Evolutionary conservation across 2,329 filamentous ascomycete genomes (phyloP).

Genomic region (Fusarium neocosmosporiellum): DNA sequence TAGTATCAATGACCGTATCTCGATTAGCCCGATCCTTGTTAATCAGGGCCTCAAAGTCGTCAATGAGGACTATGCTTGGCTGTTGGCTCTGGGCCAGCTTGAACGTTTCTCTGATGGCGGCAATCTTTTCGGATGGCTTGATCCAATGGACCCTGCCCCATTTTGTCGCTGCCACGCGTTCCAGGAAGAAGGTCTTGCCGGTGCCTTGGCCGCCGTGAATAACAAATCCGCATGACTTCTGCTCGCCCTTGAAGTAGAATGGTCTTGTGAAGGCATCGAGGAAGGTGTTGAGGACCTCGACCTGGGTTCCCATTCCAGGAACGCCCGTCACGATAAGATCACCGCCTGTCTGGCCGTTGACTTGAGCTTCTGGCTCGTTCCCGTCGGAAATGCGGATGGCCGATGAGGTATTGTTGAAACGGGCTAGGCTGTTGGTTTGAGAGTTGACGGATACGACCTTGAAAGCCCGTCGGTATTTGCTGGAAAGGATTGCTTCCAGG

Average conservation of each 20-base stretch:
- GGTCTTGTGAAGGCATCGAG: slow-evolving; percentile 65
- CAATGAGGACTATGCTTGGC: slow-evolving; percentile 83
- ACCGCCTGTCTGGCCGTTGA: slow-evolving; percentile 36
- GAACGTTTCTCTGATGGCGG: slow-evolving; percentile 75
- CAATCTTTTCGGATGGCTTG: slow-evolving; percentile 64
- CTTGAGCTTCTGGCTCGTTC: slow-evolving; percentile 29
- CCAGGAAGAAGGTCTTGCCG: slow-evolving; percentile 82
- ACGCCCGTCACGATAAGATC: slow-evolving; percentile 65
- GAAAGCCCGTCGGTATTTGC: slow-evolving; percentile 58
- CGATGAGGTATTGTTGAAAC: slow-evolving; percentile 54
- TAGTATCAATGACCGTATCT: slow-evolving; percentile 60
- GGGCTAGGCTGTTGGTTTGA: slow-evolving; percentile 56
- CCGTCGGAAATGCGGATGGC: slow-evolving; percentile 52
- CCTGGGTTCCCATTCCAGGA: slow-evolving; percentile 74
- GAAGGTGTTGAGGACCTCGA: slow-evolving; percentile 74
- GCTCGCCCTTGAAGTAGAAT: slow-evolving; percentile 45
- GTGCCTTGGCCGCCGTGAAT: slow-evolving; percentile 86
- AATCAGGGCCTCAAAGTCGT: slow-evolving; percentile 78
- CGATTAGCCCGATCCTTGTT: slow-evolving; percentile 67
- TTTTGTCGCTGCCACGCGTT: slow-evolving; percentile 71
- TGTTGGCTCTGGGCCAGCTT: slow-evolving; percentile 74
- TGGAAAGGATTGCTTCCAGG: slow-evolving; percentile 68
- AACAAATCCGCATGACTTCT: slow-evolving; percentile 69
- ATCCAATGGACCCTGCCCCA: slow-evolving; percentile 79
- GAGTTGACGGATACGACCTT: slow-evolving; percentile 67